These are phyloP conservation scores for Tricholoma sp. DNA, from an alignment of 768 basidiomycete species.

Conservation along the genomic window DNA sequence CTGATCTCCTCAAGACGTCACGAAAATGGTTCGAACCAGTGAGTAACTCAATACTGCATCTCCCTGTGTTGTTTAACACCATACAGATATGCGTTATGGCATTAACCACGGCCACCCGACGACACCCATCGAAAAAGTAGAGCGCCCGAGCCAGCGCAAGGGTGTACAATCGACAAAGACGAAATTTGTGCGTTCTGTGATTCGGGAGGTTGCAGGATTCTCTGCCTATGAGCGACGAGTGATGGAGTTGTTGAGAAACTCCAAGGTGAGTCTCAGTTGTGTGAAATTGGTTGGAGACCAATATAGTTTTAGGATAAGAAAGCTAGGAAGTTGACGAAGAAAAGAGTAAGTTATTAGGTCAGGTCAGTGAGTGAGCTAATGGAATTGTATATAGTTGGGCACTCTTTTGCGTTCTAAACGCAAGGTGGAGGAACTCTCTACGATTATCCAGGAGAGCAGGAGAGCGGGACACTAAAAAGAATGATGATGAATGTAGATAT, in stretches of 20 bases:
- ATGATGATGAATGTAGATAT: slow-evolving; percentile 1
- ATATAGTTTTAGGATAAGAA: slow-evolving; percentile 80
- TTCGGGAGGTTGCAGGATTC: slow-evolving; percentile 97
- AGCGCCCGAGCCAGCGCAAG: slow-evolving; percentile 87
- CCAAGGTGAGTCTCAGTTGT: slow-evolving; percentile 58
- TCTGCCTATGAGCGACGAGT: slow-evolving; percentile 97
- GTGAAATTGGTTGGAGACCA: background rate
- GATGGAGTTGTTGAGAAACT: slow-evolving; percentile 97
- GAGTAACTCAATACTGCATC: slow-evolving; percentile 28
- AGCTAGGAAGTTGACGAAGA: slow-evolving; percentile 98
- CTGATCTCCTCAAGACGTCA: slow-evolving; percentile 49
- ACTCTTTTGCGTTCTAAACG: slow-evolving; percentile 98
- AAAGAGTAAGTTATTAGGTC: slow-evolving; percentile 65
- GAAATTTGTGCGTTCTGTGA: slow-evolving; percentile 87
- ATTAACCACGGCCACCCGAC: slow-evolving; percentile 87
- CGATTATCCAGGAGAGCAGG: slow-evolving; percentile 90
- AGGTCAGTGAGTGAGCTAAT: slow-evolving; percentile 1
- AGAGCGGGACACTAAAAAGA: slow-evolving; percentile 47
- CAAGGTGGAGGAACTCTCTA: slow-evolving; percentile 95
- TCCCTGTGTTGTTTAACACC: background rate
- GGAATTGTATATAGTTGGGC: slow-evolving; percentile 59
- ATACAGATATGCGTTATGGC: slow-evolving; percentile 76
- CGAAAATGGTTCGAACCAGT: slow-evolving; percentile 77
- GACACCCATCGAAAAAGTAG: slow-evolving; percentile 69
- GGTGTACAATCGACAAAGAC: slow-evolving; percentile 86